phyloP scores from a whole-genome alignment of 306 rosid genomes.

The Amphicarpaea edgeworthii region DNA sequence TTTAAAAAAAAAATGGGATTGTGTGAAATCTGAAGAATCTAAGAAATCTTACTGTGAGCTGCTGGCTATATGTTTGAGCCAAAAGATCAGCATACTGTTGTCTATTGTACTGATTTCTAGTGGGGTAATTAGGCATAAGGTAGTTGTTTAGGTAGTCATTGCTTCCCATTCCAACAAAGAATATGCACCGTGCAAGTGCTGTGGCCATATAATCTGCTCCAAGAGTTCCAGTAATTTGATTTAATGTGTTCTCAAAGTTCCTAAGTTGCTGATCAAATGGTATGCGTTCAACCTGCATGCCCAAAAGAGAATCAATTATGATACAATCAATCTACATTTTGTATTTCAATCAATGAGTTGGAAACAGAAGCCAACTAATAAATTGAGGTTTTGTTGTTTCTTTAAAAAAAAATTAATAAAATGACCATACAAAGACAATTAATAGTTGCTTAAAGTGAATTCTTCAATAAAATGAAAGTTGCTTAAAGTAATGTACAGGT shows the following conservation, averaged over 20 bases:
- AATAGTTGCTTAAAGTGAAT: not conserved
- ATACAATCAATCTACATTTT: not conserved
- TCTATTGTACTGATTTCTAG: slow-evolving; percentile 71
- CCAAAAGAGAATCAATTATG: slow-evolving; percentile 13
- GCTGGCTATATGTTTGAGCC: slow-evolving; percentile 62
- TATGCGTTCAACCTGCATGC: slow-evolving; percentile 86
- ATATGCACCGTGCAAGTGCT: slow-evolving; percentile 61
- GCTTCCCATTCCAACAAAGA: slow-evolving; percentile 96
- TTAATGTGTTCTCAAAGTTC: slow-evolving; percentile 81
- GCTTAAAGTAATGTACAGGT: not conserved
- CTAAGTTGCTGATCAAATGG: slow-evolving; percentile 77
- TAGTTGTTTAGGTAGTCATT: slow-evolving; percentile 94
- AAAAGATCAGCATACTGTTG: slow-evolving; percentile 78
- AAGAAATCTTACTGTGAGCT: slow-evolving; percentile 68
- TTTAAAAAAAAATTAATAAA: not conserved
- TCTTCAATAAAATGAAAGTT: not conserved
- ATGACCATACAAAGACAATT: not conserved
- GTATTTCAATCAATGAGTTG: not conserved
- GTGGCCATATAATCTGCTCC: slow-evolving; percentile 64
- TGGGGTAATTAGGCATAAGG: slow-evolving; percentile 91
- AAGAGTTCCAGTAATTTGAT: slow-evolving; percentile 61
- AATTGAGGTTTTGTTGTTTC: not conserved
- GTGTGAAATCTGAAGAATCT: too few relatives aligned
- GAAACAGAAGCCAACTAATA: not conserved
- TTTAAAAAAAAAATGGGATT: too few relatives aligned